phyloP scores from a whole-genome alignment of 208 protist species.

The Tritrichomonas musculus region DNA sequence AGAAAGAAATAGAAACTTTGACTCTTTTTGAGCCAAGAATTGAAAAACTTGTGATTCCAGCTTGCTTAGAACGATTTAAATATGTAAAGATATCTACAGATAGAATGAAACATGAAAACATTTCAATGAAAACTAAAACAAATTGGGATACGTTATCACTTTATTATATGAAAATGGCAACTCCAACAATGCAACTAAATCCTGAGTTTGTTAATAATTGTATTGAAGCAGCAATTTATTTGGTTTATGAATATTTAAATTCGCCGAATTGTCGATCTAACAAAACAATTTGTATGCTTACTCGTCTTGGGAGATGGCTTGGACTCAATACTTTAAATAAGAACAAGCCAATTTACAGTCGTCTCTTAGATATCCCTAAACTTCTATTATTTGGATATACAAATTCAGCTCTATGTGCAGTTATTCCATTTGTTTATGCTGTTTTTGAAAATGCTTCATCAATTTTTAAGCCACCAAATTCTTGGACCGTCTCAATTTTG shows the following conservation, averaged over 20 bases:
- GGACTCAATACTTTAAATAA: not conserved
- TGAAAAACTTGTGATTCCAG: not conserved
- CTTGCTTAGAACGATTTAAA: not conserved
- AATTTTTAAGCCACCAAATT: not conserved
- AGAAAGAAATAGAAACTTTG: too few species aligned
- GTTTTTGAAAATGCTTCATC: not conserved
- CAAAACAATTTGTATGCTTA: not conserved
- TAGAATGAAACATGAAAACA: not conserved
- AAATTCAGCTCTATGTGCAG: not conserved
- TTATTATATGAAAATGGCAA: too few species aligned
- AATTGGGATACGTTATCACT: too few species aligned
- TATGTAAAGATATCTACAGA: not conserved
- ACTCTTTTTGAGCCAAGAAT: too few species aligned
- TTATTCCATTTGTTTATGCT: not conserved
- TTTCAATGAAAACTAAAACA: too few species aligned
- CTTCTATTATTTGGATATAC: not conserved
- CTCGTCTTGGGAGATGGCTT: not conserved
- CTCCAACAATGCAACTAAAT: too few species aligned
- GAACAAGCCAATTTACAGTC: not conserved
- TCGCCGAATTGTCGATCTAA: not conserved
- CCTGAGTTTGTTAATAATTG: not conserved
- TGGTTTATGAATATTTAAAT: not conserved
- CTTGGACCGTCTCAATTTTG: not conserved
- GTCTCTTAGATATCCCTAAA: not conserved
- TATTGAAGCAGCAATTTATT: constrained; percentile 1